Evolutionary conservation across 2,329 filamentous ascomycete species (phyloP).

Genomic region (Penicillium thymicola): DNA sequence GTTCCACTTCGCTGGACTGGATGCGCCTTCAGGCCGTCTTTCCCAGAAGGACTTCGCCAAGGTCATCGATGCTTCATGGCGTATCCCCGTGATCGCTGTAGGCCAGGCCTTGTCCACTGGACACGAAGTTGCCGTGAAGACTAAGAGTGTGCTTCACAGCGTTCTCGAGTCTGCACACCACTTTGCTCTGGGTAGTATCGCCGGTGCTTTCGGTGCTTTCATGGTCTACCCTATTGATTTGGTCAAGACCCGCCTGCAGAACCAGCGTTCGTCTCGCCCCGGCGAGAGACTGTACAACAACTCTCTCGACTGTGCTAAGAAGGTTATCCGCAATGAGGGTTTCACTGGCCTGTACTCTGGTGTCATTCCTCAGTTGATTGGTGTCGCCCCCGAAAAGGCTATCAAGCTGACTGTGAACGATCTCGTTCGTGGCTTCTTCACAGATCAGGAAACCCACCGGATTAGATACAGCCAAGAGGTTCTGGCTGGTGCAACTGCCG

Average conservation of each 20-base stretch:
- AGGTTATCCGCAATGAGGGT: slow-evolving; percentile 91
- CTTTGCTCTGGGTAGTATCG: slow-evolving; percentile 83
- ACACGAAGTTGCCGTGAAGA: slow-evolving; percentile 54
- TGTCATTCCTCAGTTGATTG: slow-evolving; percentile 89
- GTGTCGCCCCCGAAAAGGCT: slow-evolving; percentile 98
- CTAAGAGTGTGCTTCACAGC: slow-evolving; percentile 59
- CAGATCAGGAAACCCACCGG: slow-evolving; percentile 67
- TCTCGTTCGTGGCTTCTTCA: slow-evolving; percentile 73
- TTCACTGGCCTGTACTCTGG: slow-evolving; percentile 88
- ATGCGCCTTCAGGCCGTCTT: slow-evolving; percentile 82
- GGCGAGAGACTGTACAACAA: slow-evolving; percentile 94
- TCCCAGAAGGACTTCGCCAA: slow-evolving; percentile 84
- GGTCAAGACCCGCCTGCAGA: slow-evolving; percentile 98
- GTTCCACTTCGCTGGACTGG: slow-evolving; percentile 94
- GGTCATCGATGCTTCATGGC: slow-evolving; percentile 92
- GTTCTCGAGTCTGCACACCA: slow-evolving; percentile 79
- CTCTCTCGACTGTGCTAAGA: slow-evolving; percentile 89
- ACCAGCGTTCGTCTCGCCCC: slow-evolving; percentile 78
- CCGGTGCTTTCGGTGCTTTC: slow-evolving; percentile 95
- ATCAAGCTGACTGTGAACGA: slow-evolving; percentile 99
- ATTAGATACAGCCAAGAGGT: slow-evolving; percentile 73
- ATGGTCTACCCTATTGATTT: slow-evolving; percentile 99
- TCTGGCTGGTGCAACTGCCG: slow-evolving; percentile 81
- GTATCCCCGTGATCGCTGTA: slow-evolving; percentile 59
- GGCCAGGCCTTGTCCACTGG: slow-evolving; percentile 45